Conservation (phyloP, 139 green algal genomes). For the Chlamydomonas asymmetrica region DNA sequence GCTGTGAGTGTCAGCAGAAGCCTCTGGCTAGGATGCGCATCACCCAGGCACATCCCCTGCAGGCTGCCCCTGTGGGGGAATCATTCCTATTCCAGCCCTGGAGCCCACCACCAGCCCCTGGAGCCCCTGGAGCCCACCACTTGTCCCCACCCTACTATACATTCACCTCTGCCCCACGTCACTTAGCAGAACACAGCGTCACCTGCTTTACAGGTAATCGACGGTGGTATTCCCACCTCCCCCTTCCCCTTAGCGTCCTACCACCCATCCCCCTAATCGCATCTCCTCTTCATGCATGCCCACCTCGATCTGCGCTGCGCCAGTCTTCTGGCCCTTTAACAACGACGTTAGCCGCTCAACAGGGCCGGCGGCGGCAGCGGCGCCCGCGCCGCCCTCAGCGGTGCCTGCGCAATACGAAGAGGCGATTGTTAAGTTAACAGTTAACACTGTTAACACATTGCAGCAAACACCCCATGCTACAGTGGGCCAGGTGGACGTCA, state of each 20-base stretch:
- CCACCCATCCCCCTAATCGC: background rate
- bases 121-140: background rate
- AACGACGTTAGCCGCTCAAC: conserved; percentile 3
- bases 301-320: background rate
- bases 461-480: background rate
- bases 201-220: background rate
- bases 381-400: conserved; percentile 57
- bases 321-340: conserved; percentile 13
- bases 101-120: background rate
- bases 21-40: background rate
- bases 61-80: background rate
- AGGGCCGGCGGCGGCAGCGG: conserved; percentile 25
- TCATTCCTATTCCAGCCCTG: background rate
- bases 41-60: background rate
- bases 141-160: background rate
- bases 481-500: too few species aligned
- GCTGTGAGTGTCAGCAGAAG: background rate
- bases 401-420: too few species aligned
- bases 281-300: background rate
- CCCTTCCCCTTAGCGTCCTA: background rate
- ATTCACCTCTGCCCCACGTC: background rate
- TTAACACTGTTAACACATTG: background rate
- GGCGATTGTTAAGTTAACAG: too few species aligned
- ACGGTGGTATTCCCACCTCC: background rate
- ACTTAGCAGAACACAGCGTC: background rate